A percentile compares a stretch with the other conserved stretches of the same genome.
Conservation (phyloP, 225 moss, liverwort and hornwort genomes). For the Physcomitrellopsis africana region DNA sequence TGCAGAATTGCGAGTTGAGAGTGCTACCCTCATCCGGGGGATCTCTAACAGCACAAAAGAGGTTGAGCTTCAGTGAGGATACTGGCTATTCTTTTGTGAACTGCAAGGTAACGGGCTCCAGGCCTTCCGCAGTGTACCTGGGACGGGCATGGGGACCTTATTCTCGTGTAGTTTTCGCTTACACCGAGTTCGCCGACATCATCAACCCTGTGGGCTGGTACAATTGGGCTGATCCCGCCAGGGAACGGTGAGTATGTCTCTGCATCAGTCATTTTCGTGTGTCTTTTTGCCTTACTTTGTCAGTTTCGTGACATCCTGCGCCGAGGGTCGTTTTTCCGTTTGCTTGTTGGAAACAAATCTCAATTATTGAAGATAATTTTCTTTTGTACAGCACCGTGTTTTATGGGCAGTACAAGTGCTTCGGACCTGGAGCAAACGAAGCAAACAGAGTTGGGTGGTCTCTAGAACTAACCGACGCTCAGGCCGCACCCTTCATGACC, state of each 20-base stretch:
- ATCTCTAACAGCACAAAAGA: slow-evolving; percentile 58
- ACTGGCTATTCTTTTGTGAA: slow-evolving; percentile 63
- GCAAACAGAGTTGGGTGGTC: slow-evolving; percentile 45
- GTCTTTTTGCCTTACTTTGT: too few species aligned
- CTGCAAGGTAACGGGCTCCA: slow-evolving; percentile 56
- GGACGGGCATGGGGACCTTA: slow-evolving; percentile 65
- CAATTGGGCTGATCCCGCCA: slow-evolving; percentile 39
- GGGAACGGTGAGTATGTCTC: slow-evolving; percentile 32
- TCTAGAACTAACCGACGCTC: slow-evolving; percentile 46
- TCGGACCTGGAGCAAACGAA: slow-evolving; percentile 53
- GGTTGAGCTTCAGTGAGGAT: slow-evolving; percentile 37
- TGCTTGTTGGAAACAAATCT: neutral
- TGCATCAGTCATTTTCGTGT: neutral
- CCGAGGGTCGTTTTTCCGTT: neutral
- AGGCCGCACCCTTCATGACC: slow-evolving; percentile 51
- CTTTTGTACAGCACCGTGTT: slow-evolving; percentile 42
- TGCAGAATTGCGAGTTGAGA: slow-evolving; percentile 55
- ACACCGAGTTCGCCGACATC: slow-evolving; percentile 49
- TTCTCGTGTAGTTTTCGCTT: slow-evolving; percentile 58
- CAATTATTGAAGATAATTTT: neutral
- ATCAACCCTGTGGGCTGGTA: slow-evolving; percentile 58
- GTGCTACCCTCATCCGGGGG: slow-evolving; percentile 40
- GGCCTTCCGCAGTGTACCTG: slow-evolving; percentile 44
- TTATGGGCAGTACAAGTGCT: slow-evolving; percentile 59
- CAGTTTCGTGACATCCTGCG: too few species aligned